Evolutionary conservation across 2,329 filamentous ascomycete genomes (phyloP).

Genomic region (Alternaria solani): DNA sequence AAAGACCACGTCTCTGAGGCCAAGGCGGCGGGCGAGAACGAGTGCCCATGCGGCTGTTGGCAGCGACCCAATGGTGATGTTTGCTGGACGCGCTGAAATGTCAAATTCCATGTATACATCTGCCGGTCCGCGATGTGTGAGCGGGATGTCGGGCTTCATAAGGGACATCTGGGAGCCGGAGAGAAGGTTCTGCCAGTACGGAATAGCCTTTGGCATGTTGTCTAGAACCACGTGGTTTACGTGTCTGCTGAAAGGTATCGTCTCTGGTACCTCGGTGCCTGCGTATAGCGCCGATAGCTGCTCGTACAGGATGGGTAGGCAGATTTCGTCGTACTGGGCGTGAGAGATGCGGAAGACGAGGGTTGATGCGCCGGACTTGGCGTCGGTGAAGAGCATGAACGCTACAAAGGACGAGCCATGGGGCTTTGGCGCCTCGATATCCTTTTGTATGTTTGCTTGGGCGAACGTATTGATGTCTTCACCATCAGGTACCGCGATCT

Average conservation of each 20-base stretch:
- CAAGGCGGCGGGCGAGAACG: slow-evolving; percentile 64
- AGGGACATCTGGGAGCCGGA: slow-evolving; percentile 61
- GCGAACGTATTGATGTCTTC: slow-evolving; percentile 61
- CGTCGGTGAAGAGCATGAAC: slow-evolving; percentile 63
- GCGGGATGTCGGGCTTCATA: slow-evolving; percentile 44
- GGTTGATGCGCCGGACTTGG: slow-evolving; percentile 60
- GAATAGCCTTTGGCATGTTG: slow-evolving; percentile 58
- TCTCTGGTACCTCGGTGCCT: slow-evolving; percentile 37
- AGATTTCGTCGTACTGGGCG: slow-evolving; percentile 75
- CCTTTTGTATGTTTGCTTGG: slow-evolving; percentile 62
- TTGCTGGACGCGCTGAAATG: slow-evolving; percentile 56
- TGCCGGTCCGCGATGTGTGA: slow-evolving; percentile 37
- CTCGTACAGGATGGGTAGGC: slow-evolving; percentile 67
- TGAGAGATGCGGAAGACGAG: slow-evolving; percentile 71
- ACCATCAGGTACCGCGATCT: slow-evolving; percentile 52
- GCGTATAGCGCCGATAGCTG: slow-evolving; percentile 66
- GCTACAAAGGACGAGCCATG: slow-evolving; percentile 60
- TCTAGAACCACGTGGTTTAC: slow-evolving; percentile 52
- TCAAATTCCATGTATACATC: slow-evolving; percentile 47
- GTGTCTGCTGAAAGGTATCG: slow-evolving; percentile 58
- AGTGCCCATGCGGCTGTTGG: slow-evolving; percentile 74
- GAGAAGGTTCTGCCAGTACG: slow-evolving; percentile 69
- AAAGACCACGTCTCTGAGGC: slow-evolving; percentile 67
- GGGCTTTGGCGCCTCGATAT: slow-evolving; percentile 64
- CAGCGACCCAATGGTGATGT: slow-evolving; percentile 69